Percentiles rank a stretch among this genome's conserved stretches.
These are phyloP conservation scores for Marchantia polymorpha DNA, from an alignment of 225 moss, liverwort and hornwort species.

Conservation along the genomic window DNA sequence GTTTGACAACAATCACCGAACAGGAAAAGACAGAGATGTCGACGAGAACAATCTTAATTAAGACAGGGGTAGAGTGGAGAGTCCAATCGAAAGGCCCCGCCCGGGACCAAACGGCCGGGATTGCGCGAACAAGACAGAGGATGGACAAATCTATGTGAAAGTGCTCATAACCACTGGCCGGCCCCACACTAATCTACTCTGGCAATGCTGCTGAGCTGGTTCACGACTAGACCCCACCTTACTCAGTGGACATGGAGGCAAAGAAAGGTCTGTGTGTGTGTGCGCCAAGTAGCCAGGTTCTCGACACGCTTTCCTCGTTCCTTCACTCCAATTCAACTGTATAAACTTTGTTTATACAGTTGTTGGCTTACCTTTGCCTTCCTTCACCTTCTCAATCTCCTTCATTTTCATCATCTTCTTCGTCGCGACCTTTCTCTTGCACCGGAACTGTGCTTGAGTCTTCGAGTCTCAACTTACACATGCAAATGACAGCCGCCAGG, in stretches of 20 bases:
- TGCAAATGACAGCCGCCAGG: too few species aligned
- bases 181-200: not conserved
- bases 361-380: not conserved
- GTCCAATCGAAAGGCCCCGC: not conserved
- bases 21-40: slow-evolving; percentile 4
- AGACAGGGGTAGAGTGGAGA: not conserved
- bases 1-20: not conserved
- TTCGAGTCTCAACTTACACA: too few species aligned
- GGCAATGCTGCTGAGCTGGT: not conserved
- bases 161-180: not conserved
- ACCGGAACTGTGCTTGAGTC: too few species aligned
- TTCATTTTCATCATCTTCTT: too few species aligned
- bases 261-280: too few species aligned
- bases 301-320: too few species aligned
- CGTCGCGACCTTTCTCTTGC: too few species aligned
- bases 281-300: too few species aligned
- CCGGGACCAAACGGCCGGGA: not conserved
- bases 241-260: too few species aligned
- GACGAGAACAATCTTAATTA: not conserved
- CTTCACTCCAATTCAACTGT: not conserved
- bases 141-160: slow-evolving; percentile 3
- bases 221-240: not conserved
- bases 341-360: not conserved
- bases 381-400: too few species aligned
- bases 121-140: not conserved